These are phyloP conservation scores for Colletotrichum cereale DNA, from an alignment of 2,329 filamentous ascomycete species.

Conservation along the genomic window DNA sequence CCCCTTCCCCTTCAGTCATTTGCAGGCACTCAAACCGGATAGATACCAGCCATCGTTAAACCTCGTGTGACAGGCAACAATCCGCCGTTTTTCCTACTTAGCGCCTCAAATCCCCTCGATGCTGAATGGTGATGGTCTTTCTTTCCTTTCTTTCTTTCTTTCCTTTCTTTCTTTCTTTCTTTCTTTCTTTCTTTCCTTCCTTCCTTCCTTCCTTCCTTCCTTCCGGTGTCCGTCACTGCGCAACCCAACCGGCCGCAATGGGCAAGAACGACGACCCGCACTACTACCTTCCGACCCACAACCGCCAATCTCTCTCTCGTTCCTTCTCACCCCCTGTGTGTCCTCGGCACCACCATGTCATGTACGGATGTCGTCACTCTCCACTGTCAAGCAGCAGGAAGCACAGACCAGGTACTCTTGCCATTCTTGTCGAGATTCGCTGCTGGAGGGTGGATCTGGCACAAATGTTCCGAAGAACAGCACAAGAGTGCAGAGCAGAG, in stretches of 20 bases:
- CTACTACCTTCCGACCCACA: background rate
- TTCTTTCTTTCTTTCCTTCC: too few relatives aligned
- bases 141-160: too few relatives aligned
- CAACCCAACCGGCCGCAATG: background rate
- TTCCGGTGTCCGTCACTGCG: background rate
- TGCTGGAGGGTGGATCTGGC: conserved; percentile 22
- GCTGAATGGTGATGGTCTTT: background rate
- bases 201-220: too few relatives aligned
- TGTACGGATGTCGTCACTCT: conserved; percentile 37
- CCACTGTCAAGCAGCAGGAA: conserved; percentile 12
- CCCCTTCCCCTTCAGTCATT: background rate
- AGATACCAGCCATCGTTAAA: background rate
- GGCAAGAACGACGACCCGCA: background rate
- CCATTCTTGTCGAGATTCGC: background rate
- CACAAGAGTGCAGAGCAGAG: background rate
- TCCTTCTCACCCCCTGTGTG: background rate
- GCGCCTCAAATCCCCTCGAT: background rate
- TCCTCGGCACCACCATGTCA: background rate
- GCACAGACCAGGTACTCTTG: conserved; percentile 18
- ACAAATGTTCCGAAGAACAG: background rate
- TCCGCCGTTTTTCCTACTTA: too few relatives aligned
- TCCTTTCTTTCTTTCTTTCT: too few relatives aligned
- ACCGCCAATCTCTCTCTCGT: background rate
- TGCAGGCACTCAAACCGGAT: background rate
- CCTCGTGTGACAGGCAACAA: too few relatives aligned